These are phyloP conservation scores for Kuraishia floccosa DNA, from an alignment of 805 yeast genomes.

Conservation along the genomic window DNA sequence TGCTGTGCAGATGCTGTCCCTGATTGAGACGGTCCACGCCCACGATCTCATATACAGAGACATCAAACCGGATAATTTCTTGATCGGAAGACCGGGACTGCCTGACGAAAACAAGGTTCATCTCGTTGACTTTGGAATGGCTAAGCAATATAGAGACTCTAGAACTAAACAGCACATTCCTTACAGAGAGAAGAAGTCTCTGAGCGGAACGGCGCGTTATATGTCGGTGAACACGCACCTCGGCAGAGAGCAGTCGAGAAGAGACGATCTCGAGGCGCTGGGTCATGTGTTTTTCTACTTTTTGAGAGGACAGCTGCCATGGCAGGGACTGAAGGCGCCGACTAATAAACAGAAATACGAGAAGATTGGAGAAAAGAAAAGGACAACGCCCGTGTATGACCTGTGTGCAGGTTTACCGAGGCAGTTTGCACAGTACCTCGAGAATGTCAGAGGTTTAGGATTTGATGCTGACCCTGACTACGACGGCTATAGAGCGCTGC, in stretches of 20 bases:
- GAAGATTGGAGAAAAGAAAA: slow-evolving; percentile 93
- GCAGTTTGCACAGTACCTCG: slow-evolving; percentile 87
- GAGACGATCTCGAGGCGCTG: slow-evolving; percentile 93
- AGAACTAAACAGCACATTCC: slow-evolving; percentile 93
- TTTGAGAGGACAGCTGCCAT: slow-evolving; percentile 87
- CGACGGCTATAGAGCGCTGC: slow-evolving; percentile 67
- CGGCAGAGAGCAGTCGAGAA: slow-evolving; percentile 92
- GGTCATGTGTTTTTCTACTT: slow-evolving; percentile 97
- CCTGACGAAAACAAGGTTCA: slow-evolving; percentile 79
- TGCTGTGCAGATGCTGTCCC: slow-evolving; percentile 86
- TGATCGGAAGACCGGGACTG: slow-evolving; percentile 82
- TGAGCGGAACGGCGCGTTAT: slow-evolving; percentile 97
- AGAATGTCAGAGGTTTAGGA: slow-evolving; percentile 75
- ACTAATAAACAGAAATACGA: slow-evolving; percentile 97
- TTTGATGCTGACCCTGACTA: slow-evolving; percentile 95
- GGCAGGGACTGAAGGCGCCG: slow-evolving; percentile 99
- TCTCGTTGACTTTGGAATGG: slow-evolving; percentile 97
- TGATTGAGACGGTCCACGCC: slow-evolving; percentile 80
- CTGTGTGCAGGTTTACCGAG: slow-evolving; percentile 83
- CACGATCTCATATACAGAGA: slow-evolving; percentile 91
- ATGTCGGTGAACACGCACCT: slow-evolving; percentile 96
- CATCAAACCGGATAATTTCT: slow-evolving; percentile 94
- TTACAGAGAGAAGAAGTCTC: slow-evolving; percentile 88
- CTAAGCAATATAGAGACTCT: slow-evolving; percentile 95
- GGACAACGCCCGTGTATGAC: slow-evolving; percentile 77